Base-by-base conservation (phyloP, 2,329 filamentous ascomycete species). In the Epichloe festucae region DNA sequence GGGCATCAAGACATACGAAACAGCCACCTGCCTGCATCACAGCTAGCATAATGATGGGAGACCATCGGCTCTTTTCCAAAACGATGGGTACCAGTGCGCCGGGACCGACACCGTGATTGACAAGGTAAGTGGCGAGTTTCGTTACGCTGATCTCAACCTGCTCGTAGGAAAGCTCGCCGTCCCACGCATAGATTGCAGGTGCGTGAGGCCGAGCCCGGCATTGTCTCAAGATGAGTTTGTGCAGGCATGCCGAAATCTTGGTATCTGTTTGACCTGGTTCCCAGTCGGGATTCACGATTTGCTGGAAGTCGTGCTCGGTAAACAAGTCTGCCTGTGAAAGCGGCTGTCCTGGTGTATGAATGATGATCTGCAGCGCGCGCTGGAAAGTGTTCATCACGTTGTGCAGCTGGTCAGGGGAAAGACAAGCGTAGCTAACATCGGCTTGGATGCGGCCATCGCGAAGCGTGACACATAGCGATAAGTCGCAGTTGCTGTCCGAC, bases 1-100 rank as follows among this genome's bases (percentile, higher is more conserved):
- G 68, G 3, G 65, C 66, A 43, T 78, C 75, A 31, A 79, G 64
- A 0, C 74, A 70, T 0, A 76, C 72, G 41, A 78, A 71, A n/a
- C 69, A 69, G 1, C 70, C 75, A 12, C 75, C 75, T 4, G 74
- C 67, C 58, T 86, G 84, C 43, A 88, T 67, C 2, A 83, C 74
- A 0, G 84, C 84, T 19, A 90, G 71, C 54, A 90, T 82, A 6
- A 82, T 76, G 40, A 88, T 69, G 46, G 88, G 84, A 0, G 86
- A 73, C 62, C 84, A 77, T 14, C 81, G 68, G 19, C 78, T 85
- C 66, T 87, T 89, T 43, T 86, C 79, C 59, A 89, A 73, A 17
- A 83, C 76, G 5, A 89, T 72, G 5, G 81, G 81, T 1, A 89
- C 74, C 4, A 85, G 69, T 7, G 77, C 71, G 10, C 78, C 75